Evolutionary conservation across 495 filamentous ascomycete species (phyloP).

Genomic region (Acidiella bohemica): DNA sequence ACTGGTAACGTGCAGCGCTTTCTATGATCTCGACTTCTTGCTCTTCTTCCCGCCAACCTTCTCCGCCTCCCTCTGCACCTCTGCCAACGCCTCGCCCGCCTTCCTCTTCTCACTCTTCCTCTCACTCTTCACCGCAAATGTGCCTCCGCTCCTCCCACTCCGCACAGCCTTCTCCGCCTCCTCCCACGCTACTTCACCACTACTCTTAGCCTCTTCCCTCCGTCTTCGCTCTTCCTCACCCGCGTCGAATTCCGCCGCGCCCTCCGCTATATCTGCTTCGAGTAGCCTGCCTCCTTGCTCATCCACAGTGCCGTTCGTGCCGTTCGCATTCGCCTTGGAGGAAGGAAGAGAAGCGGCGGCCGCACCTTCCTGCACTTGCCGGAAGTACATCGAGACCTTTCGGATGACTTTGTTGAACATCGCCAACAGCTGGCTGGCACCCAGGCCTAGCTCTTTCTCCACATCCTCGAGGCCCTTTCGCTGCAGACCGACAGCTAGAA

Average conservation of each 20-base stretch:
- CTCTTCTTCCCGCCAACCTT: slow-evolving; percentile 45
- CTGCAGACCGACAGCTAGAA: slow-evolving; percentile 81
- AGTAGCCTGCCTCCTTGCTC: slow-evolving; percentile 50
- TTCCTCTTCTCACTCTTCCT: slow-evolving; percentile 52
- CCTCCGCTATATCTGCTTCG: slow-evolving; percentile 78
- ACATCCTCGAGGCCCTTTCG: slow-evolving; percentile 70
- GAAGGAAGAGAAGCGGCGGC: slow-evolving; percentile 56
- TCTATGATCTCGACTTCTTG: slow-evolving; percentile 30
- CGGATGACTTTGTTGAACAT: slow-evolving; percentile 95
- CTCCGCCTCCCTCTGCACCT: slow-evolving; percentile 48
- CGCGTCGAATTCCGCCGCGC: slow-evolving; percentile 57
- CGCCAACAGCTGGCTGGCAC: slow-evolving; percentile 68
- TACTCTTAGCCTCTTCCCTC: slow-evolving; percentile 53
- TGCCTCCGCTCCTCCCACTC: slow-evolving; percentile 35
- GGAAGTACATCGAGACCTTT: slow-evolving; percentile 69
- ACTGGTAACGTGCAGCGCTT: background rate
- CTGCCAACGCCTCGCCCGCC: slow-evolving; percentile 52
- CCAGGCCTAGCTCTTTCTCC: slow-evolving; percentile 64
- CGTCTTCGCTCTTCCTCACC: slow-evolving; percentile 64
- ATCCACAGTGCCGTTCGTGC: slow-evolving; percentile 25
- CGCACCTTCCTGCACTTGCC: slow-evolving; percentile 56
- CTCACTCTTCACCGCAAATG: slow-evolving; percentile 68
- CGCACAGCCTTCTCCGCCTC: slow-evolving; percentile 59
- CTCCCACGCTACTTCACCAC: slow-evolving; percentile 67
- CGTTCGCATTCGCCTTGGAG: slow-evolving; percentile 39